A percentile compares a stretch with the other conserved stretches of the same genome.
Evolutionary conservation across 805 yeast species (phyloP).

Genomic region (Nakazawaea ishiwadae): DNA sequence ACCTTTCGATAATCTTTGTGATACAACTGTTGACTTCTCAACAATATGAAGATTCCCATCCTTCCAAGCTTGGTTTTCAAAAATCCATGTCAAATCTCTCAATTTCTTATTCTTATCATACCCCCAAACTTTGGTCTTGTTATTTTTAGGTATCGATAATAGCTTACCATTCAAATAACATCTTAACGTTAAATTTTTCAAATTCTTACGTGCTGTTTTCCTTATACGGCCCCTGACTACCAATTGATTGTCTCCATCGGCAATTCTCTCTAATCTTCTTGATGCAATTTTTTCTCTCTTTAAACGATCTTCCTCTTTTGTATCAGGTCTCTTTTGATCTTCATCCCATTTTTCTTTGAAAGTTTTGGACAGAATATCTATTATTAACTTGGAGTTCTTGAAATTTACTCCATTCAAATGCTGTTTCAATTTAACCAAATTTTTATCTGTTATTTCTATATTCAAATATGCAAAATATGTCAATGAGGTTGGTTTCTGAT

Average conservation of each 20-base stretch:
- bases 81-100: constrained; percentile 60
- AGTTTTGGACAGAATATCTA: constrained; percentile 59
- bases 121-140: constrained; percentile 90
- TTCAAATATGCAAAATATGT: constrained; percentile 64
- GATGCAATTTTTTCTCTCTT: constrained; percentile 29
- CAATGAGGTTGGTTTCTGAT: constrained; percentile 49
- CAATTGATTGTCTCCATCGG: constrained; percentile 15
- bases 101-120: constrained; percentile 60
- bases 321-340: constrained; percentile 39
- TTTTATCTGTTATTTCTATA: constrained; percentile 42
- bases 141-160: constrained; percentile 51
- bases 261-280: constrained; percentile 35
- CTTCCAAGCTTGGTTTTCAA: constrained; percentile 66
- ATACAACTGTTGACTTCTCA: constrained; percentile 36
- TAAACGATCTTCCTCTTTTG: constrained; percentile 20
- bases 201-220: constrained; percentile 45
- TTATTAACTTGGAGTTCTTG: constrained; percentile 64
- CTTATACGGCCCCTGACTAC: constrained; percentile 56
- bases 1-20: too few species aligned
- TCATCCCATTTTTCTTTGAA: constrained; percentile 42
- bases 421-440: constrained; percentile 44
- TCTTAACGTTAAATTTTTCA: constrained; percentile 59
- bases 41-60: constrained; percentile 77
- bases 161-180: constrained; percentile 52
- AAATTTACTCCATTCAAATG: constrained; percentile 68